Evolutionary conservation across 2,329 filamentous ascomycete genomes (phyloP), one percentile per base, ranked within the genome.

Genomic region (Aspergillus carbonarius): DNA sequence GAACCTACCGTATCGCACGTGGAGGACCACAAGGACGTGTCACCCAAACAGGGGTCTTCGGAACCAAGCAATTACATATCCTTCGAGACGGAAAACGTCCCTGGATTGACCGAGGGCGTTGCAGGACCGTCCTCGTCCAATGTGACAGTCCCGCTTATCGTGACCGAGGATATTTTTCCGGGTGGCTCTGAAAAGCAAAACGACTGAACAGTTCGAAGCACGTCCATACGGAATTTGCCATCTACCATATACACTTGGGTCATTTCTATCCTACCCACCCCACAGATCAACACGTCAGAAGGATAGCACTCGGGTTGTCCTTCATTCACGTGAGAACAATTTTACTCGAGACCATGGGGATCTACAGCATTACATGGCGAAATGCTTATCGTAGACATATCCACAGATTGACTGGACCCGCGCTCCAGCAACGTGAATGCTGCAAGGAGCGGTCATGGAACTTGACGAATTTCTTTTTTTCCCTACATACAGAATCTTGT

Each of bases 131-230:
- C 42, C 15, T 50, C 20, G 13, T 52, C 52, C 1, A 59, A 62
- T 15, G 10, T 57, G 10, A 60, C 51, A 10, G 63, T 66, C 25
- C 64, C 64, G 18, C 56, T 65, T 9, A 67, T 67, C 13, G 62
- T 66, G 37, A 66, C 63, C 4, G 60, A 64, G 10, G 63, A 63
- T 32, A 49, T 15, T 18, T 32, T 25, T 32, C 44, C 44, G 12
- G 27, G 2, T 30, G 44, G 42, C 25, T 27, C 42, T 4, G 42
- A 10, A 6, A 32, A 17, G 27, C 23, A 17, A 32, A 18, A 2
- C 8, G 44, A 30, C 6, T 48, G 44, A 48, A 13, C 15, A 7
- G 27, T 10, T 30, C 30, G 30, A 32, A 32, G 30, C 8, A 17
- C 10, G 4, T 8, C 5, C 12, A 25, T 9, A 30, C 12, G 17